A percentile compares a stretch with the other conserved stretches of the same genome.
Conservation (phyloP, 257 asterid genomes). For the Primulina tabacum region DNA sequence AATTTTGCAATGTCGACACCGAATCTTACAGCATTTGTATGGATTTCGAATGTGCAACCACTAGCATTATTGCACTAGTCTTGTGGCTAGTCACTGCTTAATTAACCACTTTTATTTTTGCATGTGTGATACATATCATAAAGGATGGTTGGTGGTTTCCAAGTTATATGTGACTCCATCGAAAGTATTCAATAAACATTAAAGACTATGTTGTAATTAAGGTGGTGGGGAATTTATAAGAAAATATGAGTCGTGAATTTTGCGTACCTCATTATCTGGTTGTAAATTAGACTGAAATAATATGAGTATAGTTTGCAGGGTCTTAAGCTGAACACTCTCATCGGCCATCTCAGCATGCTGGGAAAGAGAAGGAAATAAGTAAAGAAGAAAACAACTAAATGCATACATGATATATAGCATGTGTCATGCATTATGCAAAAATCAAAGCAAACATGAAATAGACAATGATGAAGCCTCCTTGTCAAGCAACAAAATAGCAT, state of each 20-base stretch:
- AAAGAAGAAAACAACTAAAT: constrained; percentile 13
- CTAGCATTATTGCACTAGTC: too few species aligned
- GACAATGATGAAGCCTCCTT: neutral
- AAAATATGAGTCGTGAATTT: constrained; percentile 17
- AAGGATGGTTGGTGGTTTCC: neutral
- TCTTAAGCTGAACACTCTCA: constrained; percentile 86
- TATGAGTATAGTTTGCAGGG: constrained; percentile 86
- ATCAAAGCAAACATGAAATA: constrained; percentile 1
- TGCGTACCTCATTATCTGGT: constrained; percentile 87
- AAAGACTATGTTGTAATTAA: constrained; percentile 3
- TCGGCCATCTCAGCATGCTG: constrained; percentile 98
- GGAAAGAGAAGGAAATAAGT: constrained; percentile 19
- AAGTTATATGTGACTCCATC: constrained; percentile 13
- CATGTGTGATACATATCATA: too few species aligned
- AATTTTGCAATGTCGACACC: too few species aligned
- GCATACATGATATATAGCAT: neutral
- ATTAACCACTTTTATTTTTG: too few species aligned
- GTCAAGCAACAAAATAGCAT: neutral
- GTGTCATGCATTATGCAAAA: constrained; percentile 2
- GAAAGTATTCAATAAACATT: constrained; percentile 23
- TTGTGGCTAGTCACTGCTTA: too few species aligned
- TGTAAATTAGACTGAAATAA: constrained; percentile 85
- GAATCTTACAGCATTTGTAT: too few species aligned
- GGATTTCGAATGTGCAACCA: too few species aligned
- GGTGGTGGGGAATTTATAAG: constrained; percentile 21